Percentiles rank a stretch among this genome's conserved stretches.
These are phyloP conservation scores for Sanghuangporus weigelae DNA, from an alignment of 1,284 basidiomycete genomes.

Conservation along the genomic window DNA sequence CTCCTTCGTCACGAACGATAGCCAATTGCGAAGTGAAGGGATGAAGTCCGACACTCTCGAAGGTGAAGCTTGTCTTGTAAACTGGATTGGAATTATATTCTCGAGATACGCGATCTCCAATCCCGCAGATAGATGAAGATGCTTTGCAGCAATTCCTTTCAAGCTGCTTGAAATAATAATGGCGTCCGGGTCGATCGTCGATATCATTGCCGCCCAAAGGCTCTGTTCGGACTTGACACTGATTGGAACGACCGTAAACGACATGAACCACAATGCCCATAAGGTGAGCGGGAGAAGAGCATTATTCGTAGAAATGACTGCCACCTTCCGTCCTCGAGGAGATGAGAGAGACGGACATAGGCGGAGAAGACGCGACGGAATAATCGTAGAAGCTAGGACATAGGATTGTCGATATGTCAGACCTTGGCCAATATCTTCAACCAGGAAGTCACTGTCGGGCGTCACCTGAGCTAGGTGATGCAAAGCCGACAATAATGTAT, in stretches of 20 bases:
- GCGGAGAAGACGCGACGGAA: background rate
- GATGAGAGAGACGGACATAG: background rate
- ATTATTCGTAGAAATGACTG: background rate
- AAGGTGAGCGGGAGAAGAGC: background rate
- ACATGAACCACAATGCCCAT: conserved; percentile 4
- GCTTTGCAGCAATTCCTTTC: background rate
- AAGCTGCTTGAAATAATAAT: background rate
- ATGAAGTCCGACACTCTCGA: conserved; percentile 2
- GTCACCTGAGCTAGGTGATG: background rate
- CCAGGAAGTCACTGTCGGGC: background rate
- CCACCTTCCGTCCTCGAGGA: background rate
- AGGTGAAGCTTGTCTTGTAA: background rate
- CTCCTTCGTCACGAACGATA: background rate
- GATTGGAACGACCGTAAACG: background rate
- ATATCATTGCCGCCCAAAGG: background rate
- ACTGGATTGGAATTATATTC: background rate
- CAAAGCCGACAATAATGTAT: background rate
- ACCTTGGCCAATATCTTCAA: background rate
- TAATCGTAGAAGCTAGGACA: background rate
- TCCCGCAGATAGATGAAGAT: background rate
- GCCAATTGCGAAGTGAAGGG: background rate
- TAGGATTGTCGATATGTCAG: conserved; percentile 2
- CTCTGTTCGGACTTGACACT: background rate
- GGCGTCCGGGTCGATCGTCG: background rate
- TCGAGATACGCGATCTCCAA: background rate